These are phyloP conservation scores for Penstemon eatonii DNA, from an alignment of 257 asterid genomes.

Conservation along the genomic window DNA sequence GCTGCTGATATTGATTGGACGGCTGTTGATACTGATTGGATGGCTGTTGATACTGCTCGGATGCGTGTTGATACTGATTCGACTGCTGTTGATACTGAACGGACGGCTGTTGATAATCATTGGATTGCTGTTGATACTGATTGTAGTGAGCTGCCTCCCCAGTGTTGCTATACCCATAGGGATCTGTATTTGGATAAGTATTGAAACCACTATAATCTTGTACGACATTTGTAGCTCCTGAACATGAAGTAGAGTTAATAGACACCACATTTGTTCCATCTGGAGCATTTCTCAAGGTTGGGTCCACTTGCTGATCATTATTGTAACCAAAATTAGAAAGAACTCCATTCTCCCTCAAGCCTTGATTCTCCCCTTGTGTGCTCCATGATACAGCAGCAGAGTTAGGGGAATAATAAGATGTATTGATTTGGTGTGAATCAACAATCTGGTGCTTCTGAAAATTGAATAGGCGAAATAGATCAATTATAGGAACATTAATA, in stretches of 20 bases:
- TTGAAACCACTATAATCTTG: constrained; percentile 72
- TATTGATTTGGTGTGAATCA: constrained; percentile 55
- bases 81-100: constrained; percentile 37
- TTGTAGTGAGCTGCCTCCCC: constrained; percentile 69
- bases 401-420: constrained; percentile 59
- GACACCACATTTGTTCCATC: constrained; percentile 56
- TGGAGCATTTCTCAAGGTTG: constrained; percentile 49
- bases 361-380: constrained; percentile 49
- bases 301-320: constrained; percentile 51
- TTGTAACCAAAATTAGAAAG: constrained; percentile 55
- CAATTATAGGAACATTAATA: constrained; percentile 22
- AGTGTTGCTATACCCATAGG: constrained; percentile 71
- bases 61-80: constrained; percentile 20
- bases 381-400: constrained; percentile 63
- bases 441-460: constrained; percentile 57
- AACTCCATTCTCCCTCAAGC: constrained; percentile 63
- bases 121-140: constrained; percentile 52
- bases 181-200: constrained; percentile 65
- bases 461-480: constrained; percentile 21
- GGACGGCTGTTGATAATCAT: constrained; percentile 39
- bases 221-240: constrained; percentile 59
- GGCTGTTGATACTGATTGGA: constrained; percentile 25
- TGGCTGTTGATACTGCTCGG: constrained; percentile 19
- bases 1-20: constrained; percentile 35
- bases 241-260: constrained; percentile 59